Conservation (phyloP, 2,329 filamentous ascomycete genomes). For the Monilinia polystroma region DNA sequence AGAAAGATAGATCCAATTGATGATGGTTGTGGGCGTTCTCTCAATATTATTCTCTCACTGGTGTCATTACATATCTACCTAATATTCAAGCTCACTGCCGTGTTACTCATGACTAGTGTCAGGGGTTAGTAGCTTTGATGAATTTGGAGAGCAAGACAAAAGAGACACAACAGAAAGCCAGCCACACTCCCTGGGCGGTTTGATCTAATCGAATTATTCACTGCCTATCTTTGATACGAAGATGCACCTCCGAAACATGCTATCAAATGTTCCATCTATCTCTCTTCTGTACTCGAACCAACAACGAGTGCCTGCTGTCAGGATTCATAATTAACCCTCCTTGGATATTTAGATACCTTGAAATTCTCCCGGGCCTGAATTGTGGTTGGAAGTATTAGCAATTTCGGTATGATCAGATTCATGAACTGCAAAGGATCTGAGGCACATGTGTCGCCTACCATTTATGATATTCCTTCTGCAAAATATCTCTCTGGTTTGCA, state of each 20-base stretch:
- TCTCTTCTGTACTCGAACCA: not conserved
- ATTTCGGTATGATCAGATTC: not conserved
- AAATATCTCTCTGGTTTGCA: not conserved
- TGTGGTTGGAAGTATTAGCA: not conserved
- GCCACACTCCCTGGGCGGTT: not conserved
- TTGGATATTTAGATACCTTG: not conserved
- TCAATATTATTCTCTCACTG: not conserved
- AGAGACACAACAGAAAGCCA: too few relatives aligned
- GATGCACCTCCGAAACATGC: not conserved
- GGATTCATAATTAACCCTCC: not conserved
- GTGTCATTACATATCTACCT: not conserved
- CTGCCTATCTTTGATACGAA: not conserved
- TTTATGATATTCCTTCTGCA: not conserved
- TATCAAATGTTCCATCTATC: not conserved
- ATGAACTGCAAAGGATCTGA: not conserved
- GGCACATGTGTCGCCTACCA: not conserved
- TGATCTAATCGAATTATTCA: not conserved
- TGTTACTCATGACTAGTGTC: not conserved
- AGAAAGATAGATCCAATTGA: not conserved
- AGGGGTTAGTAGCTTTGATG: not conserved
- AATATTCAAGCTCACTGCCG: not conserved
- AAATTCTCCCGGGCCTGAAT: not conserved
- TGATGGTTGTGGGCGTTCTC: not conserved
- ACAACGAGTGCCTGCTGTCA: not conserved
- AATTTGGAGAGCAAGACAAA: not conserved